A percentile compares a stretch with the other conserved stretches of the same genome.
Conservation (phyloP, 2,329 filamentous ascomycete genomes). For the Colletotrichum sp. region DNA sequence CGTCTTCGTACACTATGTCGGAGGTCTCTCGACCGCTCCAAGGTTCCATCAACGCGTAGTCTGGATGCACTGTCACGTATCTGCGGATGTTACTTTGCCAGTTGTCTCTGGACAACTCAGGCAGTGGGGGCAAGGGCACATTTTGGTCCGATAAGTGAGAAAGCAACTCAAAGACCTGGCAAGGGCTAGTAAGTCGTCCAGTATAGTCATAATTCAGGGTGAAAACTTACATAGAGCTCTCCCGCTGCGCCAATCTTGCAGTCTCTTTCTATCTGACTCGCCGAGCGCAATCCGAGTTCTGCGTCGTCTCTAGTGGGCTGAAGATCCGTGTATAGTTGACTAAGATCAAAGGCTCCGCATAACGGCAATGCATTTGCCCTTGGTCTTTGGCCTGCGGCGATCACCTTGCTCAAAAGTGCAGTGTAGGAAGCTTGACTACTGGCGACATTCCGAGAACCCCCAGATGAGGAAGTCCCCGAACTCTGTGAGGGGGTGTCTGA, state of each 20-base stretch:
- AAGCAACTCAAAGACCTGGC: slow-evolving; percentile 48
- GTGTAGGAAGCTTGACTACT: not conserved
- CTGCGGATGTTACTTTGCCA: slow-evolving; percentile 56
- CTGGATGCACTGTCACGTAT: slow-evolving; percentile 39
- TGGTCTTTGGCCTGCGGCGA: not conserved
- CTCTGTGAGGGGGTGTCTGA: too few relatives aligned
- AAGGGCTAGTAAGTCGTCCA: not conserved
- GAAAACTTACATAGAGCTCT: slow-evolving; percentile 24
- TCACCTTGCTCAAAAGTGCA: not conserved
- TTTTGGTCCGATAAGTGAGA: not conserved
- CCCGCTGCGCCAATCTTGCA: slow-evolving; percentile 23
- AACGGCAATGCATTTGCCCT: not conserved
- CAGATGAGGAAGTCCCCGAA: not conserved
- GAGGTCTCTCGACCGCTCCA: slow-evolving; percentile 50
- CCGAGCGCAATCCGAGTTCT: not conserved
- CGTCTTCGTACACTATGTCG: slow-evolving; percentile 51
- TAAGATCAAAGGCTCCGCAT: not conserved
- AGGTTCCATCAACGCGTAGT: slow-evolving; percentile 41
- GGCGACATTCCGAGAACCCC: not conserved
- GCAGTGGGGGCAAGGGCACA: slow-evolving; percentile 23
- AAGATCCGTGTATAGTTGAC: not conserved
- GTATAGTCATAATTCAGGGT: not conserved
- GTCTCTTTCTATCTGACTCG: slow-evolving; percentile 3
- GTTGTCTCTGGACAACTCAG: slow-evolving; percentile 41
- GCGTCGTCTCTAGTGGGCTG: not conserved